Base-by-base conservation (phyloP, 768 basidiomycete genomes). In the Trametes maxima region DNA sequence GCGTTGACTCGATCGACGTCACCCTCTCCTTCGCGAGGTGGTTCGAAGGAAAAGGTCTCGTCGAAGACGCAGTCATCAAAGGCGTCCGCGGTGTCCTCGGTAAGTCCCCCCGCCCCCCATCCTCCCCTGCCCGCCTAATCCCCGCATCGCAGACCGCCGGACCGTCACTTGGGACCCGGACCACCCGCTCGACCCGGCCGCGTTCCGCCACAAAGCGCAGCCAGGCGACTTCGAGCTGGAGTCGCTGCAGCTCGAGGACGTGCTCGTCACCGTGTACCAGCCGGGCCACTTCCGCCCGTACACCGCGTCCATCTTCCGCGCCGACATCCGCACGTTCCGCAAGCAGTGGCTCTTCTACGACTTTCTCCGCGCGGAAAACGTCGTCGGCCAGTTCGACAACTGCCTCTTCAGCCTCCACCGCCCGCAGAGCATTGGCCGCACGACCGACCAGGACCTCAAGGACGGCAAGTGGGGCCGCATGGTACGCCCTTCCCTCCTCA, bases 281-380 rank as follows among this genome's bases (percentile, higher is more conserved):
- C 96, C 97, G 0, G 89, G 85, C 37, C 82, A 86, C 59, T 98
- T 98, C 77, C 83, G 97, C 14, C 97, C 97, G 0, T 94, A 89
- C 72, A 94, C 89, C 0, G 87, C 90, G 12, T 94, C 91, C 7
- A 94, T 99, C 50, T 99, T 98, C 78, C 89, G 90, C 60, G 97
- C 97, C 24, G 90, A 94, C 67, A 83, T 98, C 37, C 82, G 83
- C 13, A 82, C 80, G 28, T 85, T 98, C 65, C 81, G 97, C 57
- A 98, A 97, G 73, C 87, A 90, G 69, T 98, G 94, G 94, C 67
- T 96, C 39, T 97, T 97, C 74, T 95, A 95, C 73, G 97, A 99
- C 74, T 87, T 98, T 65, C 76, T 98, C 61, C 73, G 70, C 50
- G 95, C 97, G 0, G 95, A 98, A 70, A 92, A 90, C 65, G 90